Percentiles rank a stretch among this genome's conserved stretches.
Evolutionary conservation across 2,329 filamentous ascomycete genomes (phyloP).

Genomic region (Cryphonectria radicalis): DNA sequence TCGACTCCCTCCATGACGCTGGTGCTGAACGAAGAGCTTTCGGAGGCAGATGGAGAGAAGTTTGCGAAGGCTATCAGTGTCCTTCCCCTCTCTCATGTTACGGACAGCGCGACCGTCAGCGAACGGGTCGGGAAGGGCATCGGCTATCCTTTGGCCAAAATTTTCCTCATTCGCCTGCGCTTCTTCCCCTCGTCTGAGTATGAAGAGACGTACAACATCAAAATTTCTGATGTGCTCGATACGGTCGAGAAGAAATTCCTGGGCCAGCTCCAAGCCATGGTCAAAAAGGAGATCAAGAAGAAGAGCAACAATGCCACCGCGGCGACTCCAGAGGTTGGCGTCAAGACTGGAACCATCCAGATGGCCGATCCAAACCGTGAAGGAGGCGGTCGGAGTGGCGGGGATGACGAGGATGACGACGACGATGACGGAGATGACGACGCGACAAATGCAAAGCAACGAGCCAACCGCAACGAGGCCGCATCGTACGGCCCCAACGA

Average conservation of each 20-base stretch:
- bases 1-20: constrained; percentile 91
- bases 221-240: constrained; percentile 73
- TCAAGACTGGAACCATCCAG: constrained; percentile 57
- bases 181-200: constrained; percentile 90
- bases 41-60: constrained; percentile 68
- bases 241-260: constrained; percentile 84
- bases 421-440: constrained; percentile 81
- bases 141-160: constrained; percentile 74
- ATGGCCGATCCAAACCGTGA: constrained; percentile 46
- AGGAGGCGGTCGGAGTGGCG: constrained; percentile 44
- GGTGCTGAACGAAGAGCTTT: constrained; percentile 73
- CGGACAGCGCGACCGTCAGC: constrained; percentile 79
- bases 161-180: constrained; percentile 79
- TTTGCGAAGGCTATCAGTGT: constrained; percentile 94
- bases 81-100: constrained; percentile 79
- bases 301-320: constrained; percentile 68
- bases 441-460: constrained; percentile 73
- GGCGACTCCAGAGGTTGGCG: constrained; percentile 75
- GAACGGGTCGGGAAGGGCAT: constrained; percentile 78
- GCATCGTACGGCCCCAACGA: constrained; percentile 92
- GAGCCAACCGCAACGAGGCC: constrained; percentile 76
- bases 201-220: constrained; percentile 81
- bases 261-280: constrained; percentile 69
- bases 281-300: constrained; percentile 83
- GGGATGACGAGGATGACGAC: constrained; percentile 60